Conservation (phyloP, 1,284 basidiomycete species). For the Bjerkandera adusta region DNA sequence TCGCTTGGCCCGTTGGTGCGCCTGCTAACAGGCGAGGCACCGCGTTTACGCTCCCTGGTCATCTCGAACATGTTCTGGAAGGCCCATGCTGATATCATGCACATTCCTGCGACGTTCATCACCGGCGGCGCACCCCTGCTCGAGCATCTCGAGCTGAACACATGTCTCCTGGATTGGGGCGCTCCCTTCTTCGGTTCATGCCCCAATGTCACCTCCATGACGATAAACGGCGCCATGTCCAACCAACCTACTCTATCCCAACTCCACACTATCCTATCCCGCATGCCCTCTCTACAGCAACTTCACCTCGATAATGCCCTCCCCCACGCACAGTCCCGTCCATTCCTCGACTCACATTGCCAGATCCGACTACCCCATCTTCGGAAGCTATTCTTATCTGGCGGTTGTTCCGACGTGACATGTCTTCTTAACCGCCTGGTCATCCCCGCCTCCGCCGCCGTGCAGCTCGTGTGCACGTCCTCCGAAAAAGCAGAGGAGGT, state of each 20-base stretch:
- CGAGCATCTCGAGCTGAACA: slow-evolving; percentile 7
- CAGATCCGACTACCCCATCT: slow-evolving; percentile 4
- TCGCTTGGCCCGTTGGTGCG: background rate
- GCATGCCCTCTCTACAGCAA: slow-evolving; percentile 5
- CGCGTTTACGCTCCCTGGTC: slow-evolving; percentile 6
- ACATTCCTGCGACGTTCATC: slow-evolving; percentile 1
- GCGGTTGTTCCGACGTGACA: background rate
- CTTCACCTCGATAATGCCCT: slow-evolving; percentile 4
- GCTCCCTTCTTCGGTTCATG: slow-evolving; percentile 6
- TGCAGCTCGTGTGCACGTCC: background rate
- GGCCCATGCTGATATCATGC: background rate
- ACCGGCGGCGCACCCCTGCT: slow-evolving; percentile 8
- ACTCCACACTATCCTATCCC: slow-evolving; percentile 2
- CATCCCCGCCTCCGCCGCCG: slow-evolving; percentile 1
- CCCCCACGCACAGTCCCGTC: background rate
- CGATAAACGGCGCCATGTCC: background rate
- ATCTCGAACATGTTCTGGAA: slow-evolving; percentile 1
- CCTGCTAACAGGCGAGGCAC: background rate
- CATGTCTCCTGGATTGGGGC: slow-evolving; percentile 9
- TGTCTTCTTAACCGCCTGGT: background rate
- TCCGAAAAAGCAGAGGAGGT: slow-evolving; percentile 5
- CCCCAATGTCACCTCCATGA: background rate
- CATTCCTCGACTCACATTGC: background rate
- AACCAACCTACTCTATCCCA: background rate
- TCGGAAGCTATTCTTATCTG: background rate